Evolutionary conservation across 2,329 filamentous ascomycete genomes (phyloP).

Genomic region (Triangularia verruculosa): DNA sequence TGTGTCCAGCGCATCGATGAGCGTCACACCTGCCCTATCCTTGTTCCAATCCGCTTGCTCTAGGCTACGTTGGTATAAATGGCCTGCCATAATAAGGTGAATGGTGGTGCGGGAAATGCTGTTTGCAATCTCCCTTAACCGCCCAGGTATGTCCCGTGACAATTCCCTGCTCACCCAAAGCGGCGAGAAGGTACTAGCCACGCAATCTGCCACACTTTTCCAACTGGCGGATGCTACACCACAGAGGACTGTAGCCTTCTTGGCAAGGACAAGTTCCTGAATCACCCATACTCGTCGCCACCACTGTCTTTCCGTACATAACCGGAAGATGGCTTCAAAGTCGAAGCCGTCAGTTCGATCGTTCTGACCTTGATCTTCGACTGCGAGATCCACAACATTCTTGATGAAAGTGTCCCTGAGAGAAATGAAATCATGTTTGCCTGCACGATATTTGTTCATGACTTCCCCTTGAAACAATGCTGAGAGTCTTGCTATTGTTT

Average conservation of each 20-base stretch:
- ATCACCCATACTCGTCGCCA: constrained; percentile 16
- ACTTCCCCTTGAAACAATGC: not conserved
- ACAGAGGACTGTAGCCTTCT: constrained; percentile 1
- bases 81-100: too few species aligned
- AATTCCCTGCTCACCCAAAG: too few species aligned
- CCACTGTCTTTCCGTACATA: constrained; percentile 1
- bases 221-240: not conserved
- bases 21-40: too few species aligned
- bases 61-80: too few species aligned
- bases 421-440: too few species aligned
- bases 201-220: not conserved
- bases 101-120: too few species aligned
- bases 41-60: too few species aligned
- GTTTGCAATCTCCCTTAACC: too few species aligned
- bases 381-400: not conserved
- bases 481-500: not conserved
- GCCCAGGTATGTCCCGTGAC: too few species aligned
- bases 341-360: not conserved
- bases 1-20: too few species aligned
- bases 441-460: not conserved
- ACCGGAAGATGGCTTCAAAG: constrained; percentile 11
- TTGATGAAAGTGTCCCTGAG: too few species aligned
- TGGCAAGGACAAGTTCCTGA: constrained; percentile 16
- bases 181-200: too few species aligned
- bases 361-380: not conserved